Percentiles rank a stretch among this genome's conserved stretches.
Evolutionary conservation across 768 basidiomycete genomes (phyloP).

Genomic region (Terana coerulea): DNA sequence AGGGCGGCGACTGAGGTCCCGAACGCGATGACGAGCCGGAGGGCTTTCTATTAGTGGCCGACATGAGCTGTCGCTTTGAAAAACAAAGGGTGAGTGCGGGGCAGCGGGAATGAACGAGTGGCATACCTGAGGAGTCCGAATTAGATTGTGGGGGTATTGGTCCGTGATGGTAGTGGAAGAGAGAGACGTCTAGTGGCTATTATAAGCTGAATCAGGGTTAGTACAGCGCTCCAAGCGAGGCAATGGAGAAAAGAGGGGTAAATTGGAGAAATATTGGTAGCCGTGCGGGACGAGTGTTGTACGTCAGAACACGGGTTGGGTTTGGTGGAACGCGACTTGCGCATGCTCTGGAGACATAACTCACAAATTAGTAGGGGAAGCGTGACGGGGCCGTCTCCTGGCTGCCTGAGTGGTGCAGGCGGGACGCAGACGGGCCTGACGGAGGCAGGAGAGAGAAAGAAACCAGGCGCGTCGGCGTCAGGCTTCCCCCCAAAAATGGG

Average conservation of each 20-base stretch:
- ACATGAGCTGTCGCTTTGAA: conserved; percentile 20
- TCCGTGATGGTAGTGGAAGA: background rate
- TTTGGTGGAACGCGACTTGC: background rate
- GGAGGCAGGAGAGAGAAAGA: conserved; percentile 8
- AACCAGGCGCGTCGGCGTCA: conserved; percentile 9
- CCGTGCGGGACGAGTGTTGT: background rate
- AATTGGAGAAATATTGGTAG: conserved; percentile 6
- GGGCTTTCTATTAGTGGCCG: conserved; percentile 6
- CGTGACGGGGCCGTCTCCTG: background rate
- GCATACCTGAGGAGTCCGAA: conserved; percentile 13
- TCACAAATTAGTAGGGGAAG: conserved; percentile 13
- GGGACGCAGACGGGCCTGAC: background rate
- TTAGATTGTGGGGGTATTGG: conserved; percentile 7
- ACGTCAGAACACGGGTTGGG: background rate
- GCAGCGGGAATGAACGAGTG: background rate
- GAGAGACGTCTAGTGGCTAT: conserved; percentile 1
- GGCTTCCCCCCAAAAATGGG: conserved; percentile 19
- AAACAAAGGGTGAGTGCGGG: background rate
- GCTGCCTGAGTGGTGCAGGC: background rate
- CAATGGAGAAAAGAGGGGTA: background rate
- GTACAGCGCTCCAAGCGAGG: conserved; percentile 9
- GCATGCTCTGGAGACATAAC: conserved; percentile 6
- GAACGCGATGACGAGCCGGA: conserved; percentile 70
- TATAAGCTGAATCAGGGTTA: conserved; percentile 8
- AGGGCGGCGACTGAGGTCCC: conserved; percentile 56